Evolutionary conservation across 2,329 filamentous ascomycete species (phyloP).

Genomic region (Phaeosphaeria sp.): DNA sequence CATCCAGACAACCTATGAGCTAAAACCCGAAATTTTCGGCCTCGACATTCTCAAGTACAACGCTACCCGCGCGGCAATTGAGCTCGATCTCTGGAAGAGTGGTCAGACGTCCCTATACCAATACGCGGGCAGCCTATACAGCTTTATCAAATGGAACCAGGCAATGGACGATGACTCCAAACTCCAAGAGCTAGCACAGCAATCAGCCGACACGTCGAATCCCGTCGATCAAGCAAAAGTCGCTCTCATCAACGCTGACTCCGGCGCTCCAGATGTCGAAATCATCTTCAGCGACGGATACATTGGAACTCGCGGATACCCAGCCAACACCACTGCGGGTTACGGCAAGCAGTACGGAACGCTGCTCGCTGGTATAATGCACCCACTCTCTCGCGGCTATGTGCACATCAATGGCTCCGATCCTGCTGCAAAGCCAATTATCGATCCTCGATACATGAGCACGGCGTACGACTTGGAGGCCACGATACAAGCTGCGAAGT

Average conservation of each 20-base stretch:
- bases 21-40: constrained; percentile 20
- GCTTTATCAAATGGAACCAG: constrained; percentile 53
- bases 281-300: constrained; percentile 55
- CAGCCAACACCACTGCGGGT: constrained; percentile 26
- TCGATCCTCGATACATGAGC: constrained; percentile 30
- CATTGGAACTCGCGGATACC: constrained; percentile 47
- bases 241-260: constrained; percentile 39
- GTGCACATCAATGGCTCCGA: constrained; percentile 26
- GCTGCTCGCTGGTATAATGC: constrained; percentile 38
- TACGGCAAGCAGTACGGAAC: constrained; percentile 32
- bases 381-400: constrained; percentile 35
- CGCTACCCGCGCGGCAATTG: constrained; percentile 43
- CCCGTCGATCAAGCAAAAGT: constrained; percentile 22
- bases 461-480: constrained; percentile 26
- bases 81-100: constrained; percentile 46
- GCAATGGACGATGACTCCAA: constrained; percentile 33
- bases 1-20: constrained; percentile 26
- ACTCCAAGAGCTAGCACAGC: constrained; percentile 14
- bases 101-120: constrained; percentile 47
- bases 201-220: constrained; percentile 18
- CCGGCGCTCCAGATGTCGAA: constrained; percentile 49
- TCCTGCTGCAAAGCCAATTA: constrained; percentile 16
- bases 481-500: constrained; percentile 13
- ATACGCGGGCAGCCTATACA: constrained; percentile 47
- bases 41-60: constrained; percentile 28